Base-by-base conservation (phyloP, 176 grass and related monocot genomes). In the Musa schizocarpa region DNA sequence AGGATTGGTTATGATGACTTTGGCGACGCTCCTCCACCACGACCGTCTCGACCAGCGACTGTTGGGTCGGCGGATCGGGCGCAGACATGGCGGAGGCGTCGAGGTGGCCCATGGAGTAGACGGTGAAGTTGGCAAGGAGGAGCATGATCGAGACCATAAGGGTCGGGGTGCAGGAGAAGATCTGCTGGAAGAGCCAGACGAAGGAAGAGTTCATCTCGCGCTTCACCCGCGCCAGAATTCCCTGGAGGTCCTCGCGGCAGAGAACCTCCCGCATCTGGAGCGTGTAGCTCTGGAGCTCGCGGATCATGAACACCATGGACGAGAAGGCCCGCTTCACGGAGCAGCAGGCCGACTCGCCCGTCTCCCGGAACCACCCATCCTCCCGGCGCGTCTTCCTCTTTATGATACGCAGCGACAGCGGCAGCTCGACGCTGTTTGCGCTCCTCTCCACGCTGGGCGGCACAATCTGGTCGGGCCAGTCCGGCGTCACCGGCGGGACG, bases 171-270 rank as follows among this genome's bases (percentile, higher is more conserved):
- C 93, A 77, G 53, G 89, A 69, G 79, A 96, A 96, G 75, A 96
- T 90, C 75, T 88, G 87, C 85, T 96, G 93, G 87, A 96, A 96
- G 34, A 96, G 89, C 93, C 93, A 96, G 43, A 96, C 93, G 75
- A 96, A 96, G 21, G 89, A 96, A 50, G 85, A 80, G 68, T 88
- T 82, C 82, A 96, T 92, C 87, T 96, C 93, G 64, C 71, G 77
- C 52, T 90, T 87, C 1, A 96, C 93, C 52, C 83, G 78, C 1
- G 64, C 53, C 1, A 92, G 76, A 24, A 92, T 82, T 14, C 68
- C 77, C 73, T 92, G 87, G 53, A 81, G 77, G 68, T 96, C 89
- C 87, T 92, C 87, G 75, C 89, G 80, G 13, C 81, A 54, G 8
- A 96, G 70, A 23, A 52, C 9, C 80, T 89, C 76, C 76, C 89